phyloP scores from a whole-genome alignment of 2,329 filamentous ascomycete species.

The Mycosphaerella sp. region DNA sequence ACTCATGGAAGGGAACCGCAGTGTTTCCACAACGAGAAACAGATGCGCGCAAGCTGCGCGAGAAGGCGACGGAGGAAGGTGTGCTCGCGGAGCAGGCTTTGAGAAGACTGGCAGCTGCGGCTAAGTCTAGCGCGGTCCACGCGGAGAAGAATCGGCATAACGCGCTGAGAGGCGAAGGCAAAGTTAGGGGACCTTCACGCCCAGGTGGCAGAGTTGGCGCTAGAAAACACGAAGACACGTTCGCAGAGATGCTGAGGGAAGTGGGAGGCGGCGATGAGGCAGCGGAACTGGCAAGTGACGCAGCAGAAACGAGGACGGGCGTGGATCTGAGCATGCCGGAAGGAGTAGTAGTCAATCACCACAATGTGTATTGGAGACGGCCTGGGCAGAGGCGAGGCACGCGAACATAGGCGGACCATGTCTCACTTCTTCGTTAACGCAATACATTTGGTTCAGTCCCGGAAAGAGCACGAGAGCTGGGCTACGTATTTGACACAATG shows the following conservation, averaged over 20 bases:
- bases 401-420: conserved; percentile 11
- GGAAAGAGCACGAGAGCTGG: neutral
- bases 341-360: conserved; percentile 53
- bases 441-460: neutral
- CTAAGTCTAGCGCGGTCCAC: conserved; percentile 45
- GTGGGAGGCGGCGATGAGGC: conserved; percentile 36
- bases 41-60: conserved; percentile 50
- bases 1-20: conserved; percentile 57
- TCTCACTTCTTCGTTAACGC: neutral
- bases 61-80: conserved; percentile 60
- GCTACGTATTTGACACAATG: neutral
- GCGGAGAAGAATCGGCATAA: conserved; percentile 38
- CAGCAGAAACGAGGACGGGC: conserved; percentile 25
- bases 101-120: conserved; percentile 50
- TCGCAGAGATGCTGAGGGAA: conserved; percentile 46
- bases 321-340: conserved; percentile 32
- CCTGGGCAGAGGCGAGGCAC: conserved; percentile 12
- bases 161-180: conserved; percentile 27
- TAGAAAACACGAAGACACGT: conserved; percentile 45
- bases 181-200: conserved; percentile 17
- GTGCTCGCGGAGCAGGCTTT: conserved; percentile 60
- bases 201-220: conserved; percentile 29
- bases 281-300: conserved; percentile 29
- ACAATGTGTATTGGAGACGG: conserved; percentile 53
- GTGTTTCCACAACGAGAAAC: conserved; percentile 54